Conservation (phyloP, 768 basidiomycete species). For the Piloderma croceum region DNA sequence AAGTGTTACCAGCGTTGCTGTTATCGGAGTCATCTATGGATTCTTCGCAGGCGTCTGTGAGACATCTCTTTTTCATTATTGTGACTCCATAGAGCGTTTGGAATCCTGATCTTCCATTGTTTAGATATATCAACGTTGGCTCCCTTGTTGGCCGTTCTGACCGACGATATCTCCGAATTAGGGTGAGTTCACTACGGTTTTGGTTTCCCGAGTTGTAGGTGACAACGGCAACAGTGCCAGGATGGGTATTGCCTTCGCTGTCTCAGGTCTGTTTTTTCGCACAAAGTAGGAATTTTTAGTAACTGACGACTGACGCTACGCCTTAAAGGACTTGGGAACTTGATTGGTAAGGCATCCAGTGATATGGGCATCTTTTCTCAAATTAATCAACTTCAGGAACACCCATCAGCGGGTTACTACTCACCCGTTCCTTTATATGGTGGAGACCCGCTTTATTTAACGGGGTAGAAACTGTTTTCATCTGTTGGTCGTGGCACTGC, state of each 20-base stretch:
- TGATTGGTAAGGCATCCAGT: conserved; percentile 10
- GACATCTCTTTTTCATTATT: conserved; percentile 10
- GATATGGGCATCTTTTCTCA: background rate
- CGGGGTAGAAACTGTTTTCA: conserved; percentile 31
- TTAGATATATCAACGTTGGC: conserved; percentile 32
- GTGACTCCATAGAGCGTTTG: too few relatives aligned
- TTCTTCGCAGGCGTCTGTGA: conserved; percentile 42
- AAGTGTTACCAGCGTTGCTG: conserved; percentile 28
- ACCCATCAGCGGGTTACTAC: conserved; percentile 53
- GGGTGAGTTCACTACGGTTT: conserved; percentile 26
- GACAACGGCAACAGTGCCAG: too few relatives aligned
- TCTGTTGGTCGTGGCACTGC: too few relatives aligned
- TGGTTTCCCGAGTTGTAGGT: too few relatives aligned
- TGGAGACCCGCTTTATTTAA: conserved; percentile 53
- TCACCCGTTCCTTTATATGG: conserved; percentile 49
- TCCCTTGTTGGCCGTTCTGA: conserved; percentile 39
- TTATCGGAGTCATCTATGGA: conserved; percentile 39
- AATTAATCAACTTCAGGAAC: conserved; percentile 32
- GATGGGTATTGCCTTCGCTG: conserved; percentile 46
- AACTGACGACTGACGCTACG: too few relatives aligned
- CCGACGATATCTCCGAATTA: conserved; percentile 44
- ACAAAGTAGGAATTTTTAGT: background rate
- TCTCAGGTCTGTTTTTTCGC: conserved; percentile 32
- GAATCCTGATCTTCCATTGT: too few relatives aligned
- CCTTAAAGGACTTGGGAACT: conserved; percentile 21